Percentiles rank a stretch among this genome's conserved stretches.
phyloP scores from a whole-genome alignment of 2,329 filamentous ascomycete species.

The Gremmenia infestans region DNA sequence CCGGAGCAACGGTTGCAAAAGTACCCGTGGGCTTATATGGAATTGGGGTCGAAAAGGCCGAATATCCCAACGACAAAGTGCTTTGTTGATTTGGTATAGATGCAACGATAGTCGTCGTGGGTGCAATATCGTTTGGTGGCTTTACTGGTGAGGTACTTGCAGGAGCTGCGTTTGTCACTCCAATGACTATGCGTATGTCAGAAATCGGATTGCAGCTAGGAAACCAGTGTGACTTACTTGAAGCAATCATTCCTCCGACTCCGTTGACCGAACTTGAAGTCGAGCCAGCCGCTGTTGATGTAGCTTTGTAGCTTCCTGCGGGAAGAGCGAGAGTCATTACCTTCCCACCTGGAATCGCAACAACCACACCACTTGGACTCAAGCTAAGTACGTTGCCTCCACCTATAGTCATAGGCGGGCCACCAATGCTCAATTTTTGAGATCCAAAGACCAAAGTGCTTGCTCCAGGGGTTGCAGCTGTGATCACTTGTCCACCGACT shows the following conservation, averaged over 20 bases:
- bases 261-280: neutral
- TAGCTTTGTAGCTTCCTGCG: neutral
- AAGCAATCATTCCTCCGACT: neutral
- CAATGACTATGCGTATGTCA: neutral
- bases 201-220: neutral
- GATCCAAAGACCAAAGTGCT: conserved; percentile 4
- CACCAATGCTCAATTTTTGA: conserved; percentile 3
- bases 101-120: neutral
- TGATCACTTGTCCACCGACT: conserved; percentile 3
- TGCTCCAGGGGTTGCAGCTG: neutral
- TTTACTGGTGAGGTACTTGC: neutral
- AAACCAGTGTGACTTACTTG: neutral
- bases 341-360: conserved; percentile 6
- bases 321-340: conserved; percentile 7
- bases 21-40: too few relatives aligned
- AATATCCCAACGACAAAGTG: too few relatives aligned
- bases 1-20: neutral
- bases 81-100: neutral
- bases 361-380: conserved; percentile 5
- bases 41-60: neutral
- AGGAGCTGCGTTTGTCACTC: neutral
- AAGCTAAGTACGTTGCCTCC: conserved; percentile 6
- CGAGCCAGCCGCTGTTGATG: neutral
- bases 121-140: neutral
- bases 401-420: conserved; percentile 3